Evolutionary conservation across 208 protist genomes (phyloP).

Genomic region (Crithidia bombi): DNA sequence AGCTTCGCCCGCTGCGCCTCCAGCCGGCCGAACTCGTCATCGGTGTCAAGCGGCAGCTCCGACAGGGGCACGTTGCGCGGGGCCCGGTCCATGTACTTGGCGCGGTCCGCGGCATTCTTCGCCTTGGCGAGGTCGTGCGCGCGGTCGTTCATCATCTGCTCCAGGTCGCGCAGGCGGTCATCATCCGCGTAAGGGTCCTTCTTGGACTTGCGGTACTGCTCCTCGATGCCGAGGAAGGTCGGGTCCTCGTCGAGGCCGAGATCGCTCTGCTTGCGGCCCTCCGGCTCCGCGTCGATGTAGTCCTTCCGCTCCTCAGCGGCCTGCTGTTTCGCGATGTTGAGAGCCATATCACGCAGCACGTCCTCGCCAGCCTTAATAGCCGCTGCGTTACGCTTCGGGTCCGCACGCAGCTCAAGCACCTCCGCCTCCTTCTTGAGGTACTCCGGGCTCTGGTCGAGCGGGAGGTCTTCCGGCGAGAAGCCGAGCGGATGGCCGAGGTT

Average conservation of each 20-base stretch:
- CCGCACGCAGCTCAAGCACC: conserved; percentile 43
- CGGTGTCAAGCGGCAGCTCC: conserved; percentile 79
- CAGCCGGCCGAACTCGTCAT: conserved; percentile 64
- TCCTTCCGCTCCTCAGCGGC: conserved; percentile 58
- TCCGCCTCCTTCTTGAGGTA: conserved; percentile 65
- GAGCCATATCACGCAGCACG: conserved; percentile 47
- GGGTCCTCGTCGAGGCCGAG: conserved; percentile 66
- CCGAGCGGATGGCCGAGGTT: conserved; percentile 64
- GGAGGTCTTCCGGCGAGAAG: conserved; percentile 66
- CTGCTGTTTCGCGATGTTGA: conserved; percentile 63
- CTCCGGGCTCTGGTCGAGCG: conserved; percentile 53
- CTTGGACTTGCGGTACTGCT: conserved; percentile 61
- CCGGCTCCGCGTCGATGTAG: conserved; percentile 71
- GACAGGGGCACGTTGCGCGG: conserved; percentile 54
- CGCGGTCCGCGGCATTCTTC: conserved; percentile 66
- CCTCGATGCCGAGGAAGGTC: conserved; percentile 68
- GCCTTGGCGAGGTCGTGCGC: conserved; percentile 67
- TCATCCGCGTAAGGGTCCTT: conserved; percentile 67
- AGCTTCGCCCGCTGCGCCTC: conserved; percentile 69
- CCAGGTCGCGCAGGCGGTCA: conserved; percentile 54
- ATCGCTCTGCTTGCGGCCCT: conserved; percentile 55
- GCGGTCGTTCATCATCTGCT: conserved; percentile 76
- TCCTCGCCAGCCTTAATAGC: conserved; percentile 45
- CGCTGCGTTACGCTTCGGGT: conserved; percentile 52
- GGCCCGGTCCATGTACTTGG: conserved; percentile 46